These are phyloP conservation scores for Rosellinia necatrix DNA, from an alignment of 2,329 filamentous ascomycete species.

Conservation along the genomic window DNA sequence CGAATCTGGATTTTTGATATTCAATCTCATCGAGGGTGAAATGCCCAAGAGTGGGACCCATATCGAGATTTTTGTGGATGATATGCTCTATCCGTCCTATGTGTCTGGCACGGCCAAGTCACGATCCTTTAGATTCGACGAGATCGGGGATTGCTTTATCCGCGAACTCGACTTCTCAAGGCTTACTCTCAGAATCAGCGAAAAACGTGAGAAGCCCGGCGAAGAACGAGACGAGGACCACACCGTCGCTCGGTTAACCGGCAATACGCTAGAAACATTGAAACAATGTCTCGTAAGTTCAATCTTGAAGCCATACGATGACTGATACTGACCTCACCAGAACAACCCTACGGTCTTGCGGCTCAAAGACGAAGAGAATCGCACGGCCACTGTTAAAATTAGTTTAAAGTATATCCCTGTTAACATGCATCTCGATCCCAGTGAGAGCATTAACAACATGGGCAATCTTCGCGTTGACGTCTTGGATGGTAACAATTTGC, in stretches of 20 bases:
- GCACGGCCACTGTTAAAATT: conserved; percentile 79
- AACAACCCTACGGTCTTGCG: conserved; percentile 87
- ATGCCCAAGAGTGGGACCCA: conserved; percentile 76
- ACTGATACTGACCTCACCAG: conserved; percentile 47
- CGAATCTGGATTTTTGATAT: conserved; percentile 90
- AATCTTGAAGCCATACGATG: not conserved
- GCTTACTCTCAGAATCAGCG: conserved; percentile 83
- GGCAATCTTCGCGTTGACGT: conserved; percentile 93
- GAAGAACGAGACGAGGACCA: conserved; percentile 70
- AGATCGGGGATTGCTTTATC: conserved; percentile 94
- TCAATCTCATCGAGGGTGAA: conserved; percentile 90
- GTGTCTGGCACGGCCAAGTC: conserved; percentile 75
- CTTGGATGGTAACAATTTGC: conserved; percentile 83
- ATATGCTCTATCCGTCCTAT: conserved; percentile 91
- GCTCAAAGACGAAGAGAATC: conserved; percentile 78
- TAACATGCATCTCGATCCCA: conserved; percentile 90
- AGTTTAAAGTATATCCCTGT: conserved; percentile 94
- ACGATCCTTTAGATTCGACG: conserved; percentile 76
- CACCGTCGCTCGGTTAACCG: conserved; percentile 79
- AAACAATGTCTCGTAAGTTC: conserved; percentile 79
- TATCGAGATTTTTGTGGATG: conserved; percentile 90
- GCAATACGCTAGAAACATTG: conserved; percentile 83
- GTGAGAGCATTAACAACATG: conserved; percentile 99
- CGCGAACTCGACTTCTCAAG: conserved; percentile 96
- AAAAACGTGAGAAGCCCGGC: conserved; percentile 75